A percentile compares a stretch with the other conserved stretches of the same genome.
Conservation (phyloP, 352 stramenopile species). For the Peronosclerospora sorghi region DNA sequence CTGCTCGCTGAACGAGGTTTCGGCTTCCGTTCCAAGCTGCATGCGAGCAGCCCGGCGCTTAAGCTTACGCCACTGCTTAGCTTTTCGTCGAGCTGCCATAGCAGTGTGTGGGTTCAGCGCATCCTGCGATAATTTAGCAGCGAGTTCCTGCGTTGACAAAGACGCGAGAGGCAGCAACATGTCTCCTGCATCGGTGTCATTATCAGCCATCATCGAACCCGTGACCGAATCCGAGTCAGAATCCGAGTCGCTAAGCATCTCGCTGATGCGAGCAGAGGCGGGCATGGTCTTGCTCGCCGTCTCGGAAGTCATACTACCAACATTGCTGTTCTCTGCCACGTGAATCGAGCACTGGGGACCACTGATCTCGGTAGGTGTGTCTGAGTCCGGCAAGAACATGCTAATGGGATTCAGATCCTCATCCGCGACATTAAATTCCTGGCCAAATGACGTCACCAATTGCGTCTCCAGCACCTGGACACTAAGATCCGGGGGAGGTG, state of each 20-base stretch:
- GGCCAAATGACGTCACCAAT: constrained; percentile 44
- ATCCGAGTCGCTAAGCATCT: constrained; percentile 35
- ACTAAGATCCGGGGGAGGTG: constrained; percentile 57
- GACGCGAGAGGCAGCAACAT: constrained; percentile 7
- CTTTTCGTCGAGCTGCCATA: constrained; percentile 40
- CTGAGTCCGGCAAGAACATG: constrained; percentile 42
- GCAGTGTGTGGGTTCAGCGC: constrained; percentile 48
- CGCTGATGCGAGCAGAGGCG: constrained; percentile 25
- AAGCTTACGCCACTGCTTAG: constrained; percentile 68
- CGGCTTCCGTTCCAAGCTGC: constrained; percentile 37
- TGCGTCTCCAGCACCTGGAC: constrained; percentile 56
- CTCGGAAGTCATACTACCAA: constrained; percentile 12
- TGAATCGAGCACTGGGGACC: constrained; percentile 39
- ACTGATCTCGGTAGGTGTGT: constrained; percentile 5
- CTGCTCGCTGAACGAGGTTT: constrained; percentile 48
- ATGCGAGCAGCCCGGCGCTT: constrained; percentile 54
- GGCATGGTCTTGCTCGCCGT: constrained; percentile 7
- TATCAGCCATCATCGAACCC: constrained; percentile 43
- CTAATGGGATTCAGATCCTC: constrained; percentile 56
- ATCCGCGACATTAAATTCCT: constrained; percentile 57
- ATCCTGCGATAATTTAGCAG: constrained; percentile 43
- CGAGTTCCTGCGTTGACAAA: constrained; percentile 31
- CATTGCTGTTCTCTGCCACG: constrained; percentile 11
- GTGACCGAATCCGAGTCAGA: constrained; percentile 44
- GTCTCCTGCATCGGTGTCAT: constrained; percentile 2